Percentiles rank a stretch among this genome's conserved stretches.
These are phyloP conservation scores for Aphanomyces astaci DNA, from an alignment of 352 stramenopile genomes.

Conservation along the genomic window DNA sequence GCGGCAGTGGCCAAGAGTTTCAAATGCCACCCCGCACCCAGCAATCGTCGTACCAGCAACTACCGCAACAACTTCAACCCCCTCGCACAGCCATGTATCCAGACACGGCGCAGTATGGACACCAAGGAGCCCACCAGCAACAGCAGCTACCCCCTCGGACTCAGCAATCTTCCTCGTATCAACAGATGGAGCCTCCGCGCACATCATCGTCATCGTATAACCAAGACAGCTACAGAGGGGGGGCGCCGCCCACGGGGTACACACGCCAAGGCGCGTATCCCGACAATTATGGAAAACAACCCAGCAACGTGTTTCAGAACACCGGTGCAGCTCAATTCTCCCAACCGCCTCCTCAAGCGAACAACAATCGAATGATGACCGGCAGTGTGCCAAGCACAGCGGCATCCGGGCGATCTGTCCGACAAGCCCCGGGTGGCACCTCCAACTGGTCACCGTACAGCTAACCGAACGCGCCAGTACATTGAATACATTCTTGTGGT, in stretches of 20 bases:
- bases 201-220: neutral
- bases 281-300: neutral
- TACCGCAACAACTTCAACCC: neutral
- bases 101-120: neutral
- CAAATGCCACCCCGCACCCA: neutral
- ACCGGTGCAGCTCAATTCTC: slow-evolving; percentile 13
- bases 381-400: neutral
- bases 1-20: neutral
- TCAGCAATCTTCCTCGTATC: neutral
- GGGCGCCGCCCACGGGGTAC: slow-evolving; percentile 16
- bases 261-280: neutral
- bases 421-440: slow-evolving; percentile 52
- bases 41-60: neutral
- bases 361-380: neutral
- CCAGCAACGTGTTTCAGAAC: slow-evolving; percentile 9
- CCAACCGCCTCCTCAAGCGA: neutral
- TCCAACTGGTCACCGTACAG: slow-evolving; percentile 55
- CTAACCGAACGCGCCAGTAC: slow-evolving; percentile 8
- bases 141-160: neutral
- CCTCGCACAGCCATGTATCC: neutral
- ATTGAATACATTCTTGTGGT: neutral
- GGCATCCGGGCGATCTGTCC: slow-evolving; percentile 8
- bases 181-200: neutral
- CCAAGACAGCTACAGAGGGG: neutral
- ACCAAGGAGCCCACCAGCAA: neutral